phyloP scores from a whole-genome alignment of 2,329 filamentous ascomycete species.

The Chrysoporthe cubensis region DNA sequence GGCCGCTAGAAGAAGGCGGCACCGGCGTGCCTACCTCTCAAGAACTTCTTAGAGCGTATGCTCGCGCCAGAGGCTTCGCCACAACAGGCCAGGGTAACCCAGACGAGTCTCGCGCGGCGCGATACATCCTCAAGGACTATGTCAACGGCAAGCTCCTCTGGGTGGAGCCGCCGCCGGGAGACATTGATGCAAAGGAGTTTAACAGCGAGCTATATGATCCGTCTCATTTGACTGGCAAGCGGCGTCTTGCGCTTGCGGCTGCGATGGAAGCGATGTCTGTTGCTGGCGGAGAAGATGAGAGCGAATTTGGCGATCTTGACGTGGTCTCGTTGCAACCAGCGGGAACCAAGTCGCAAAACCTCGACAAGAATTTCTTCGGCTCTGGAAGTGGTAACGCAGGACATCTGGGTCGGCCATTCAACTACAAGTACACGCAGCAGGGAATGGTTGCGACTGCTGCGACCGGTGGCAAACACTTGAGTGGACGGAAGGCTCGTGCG shows the following conservation, averaged over 20 bases:
- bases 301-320: conserved; percentile 48
- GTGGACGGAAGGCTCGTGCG: conserved; percentile 79
- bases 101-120: conserved; percentile 88
- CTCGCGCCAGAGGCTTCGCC: conserved; percentile 85
- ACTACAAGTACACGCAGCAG: conserved; percentile 85
- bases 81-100: conserved; percentile 89
- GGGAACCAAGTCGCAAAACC: conserved; percentile 73
- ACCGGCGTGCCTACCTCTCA: conserved; percentile 83
- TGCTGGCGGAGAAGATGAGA: conserved; percentile 38
- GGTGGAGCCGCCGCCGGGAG: conserved; percentile 81
- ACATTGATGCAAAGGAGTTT: conserved; percentile 75
- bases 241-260: conserved; percentile 66
- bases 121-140: conserved; percentile 93
- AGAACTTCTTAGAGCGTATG: conserved; percentile 85
- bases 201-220: conserved; percentile 89
- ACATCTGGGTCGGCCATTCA: conserved; percentile 80
- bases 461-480: conserved; percentile 64
- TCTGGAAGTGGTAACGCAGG: conserved; percentile 63
- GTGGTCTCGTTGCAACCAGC: conserved; percentile 52
- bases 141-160: conserved; percentile 94
- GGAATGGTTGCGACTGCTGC: conserved; percentile 50
- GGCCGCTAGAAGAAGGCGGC: conserved; percentile 88
- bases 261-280: conserved; percentile 53
- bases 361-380: conserved; percentile 92
- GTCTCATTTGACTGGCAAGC: conserved; percentile 79